A percentile compares a stretch with the other conserved stretches of the same genome.
Conservation (phyloP, 2,329 filamentous ascomycete species). For the Beauveria scarabaeidicola region DNA sequence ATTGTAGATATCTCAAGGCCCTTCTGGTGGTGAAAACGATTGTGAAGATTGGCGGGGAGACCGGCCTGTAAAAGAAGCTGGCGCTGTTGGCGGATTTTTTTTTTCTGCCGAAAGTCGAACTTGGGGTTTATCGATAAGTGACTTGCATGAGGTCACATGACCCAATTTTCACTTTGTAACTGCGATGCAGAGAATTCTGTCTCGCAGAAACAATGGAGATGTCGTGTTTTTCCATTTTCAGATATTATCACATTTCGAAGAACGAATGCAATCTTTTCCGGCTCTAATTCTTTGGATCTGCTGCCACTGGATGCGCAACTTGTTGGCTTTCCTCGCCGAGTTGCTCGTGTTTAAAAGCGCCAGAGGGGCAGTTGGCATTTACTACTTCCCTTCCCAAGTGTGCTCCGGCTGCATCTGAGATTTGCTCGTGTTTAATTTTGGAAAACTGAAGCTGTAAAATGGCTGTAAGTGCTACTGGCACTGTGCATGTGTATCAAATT, state of each 20-base stretch:
- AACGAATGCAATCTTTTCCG: background rate
- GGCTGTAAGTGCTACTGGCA: slow-evolving; percentile 15
- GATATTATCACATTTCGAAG: background rate
- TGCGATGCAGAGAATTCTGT: background rate
- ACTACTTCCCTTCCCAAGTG: too few species aligned
- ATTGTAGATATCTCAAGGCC: slow-evolving; percentile 35
- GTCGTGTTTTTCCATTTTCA: too few species aligned
- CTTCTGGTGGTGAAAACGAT: background rate
- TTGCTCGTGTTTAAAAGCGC: background rate
- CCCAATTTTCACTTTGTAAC: background rate
- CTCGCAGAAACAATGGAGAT: background rate
- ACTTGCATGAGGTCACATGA: background rate
- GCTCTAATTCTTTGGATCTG: background rate
- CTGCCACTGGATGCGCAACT: background rate
- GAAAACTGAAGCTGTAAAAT: background rate
- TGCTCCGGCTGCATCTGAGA: too few species aligned
- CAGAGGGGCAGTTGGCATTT: background rate
- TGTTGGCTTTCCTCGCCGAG: background rate
- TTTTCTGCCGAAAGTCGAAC: slow-evolving; percentile 2
- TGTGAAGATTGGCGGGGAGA: slow-evolving; percentile 1
- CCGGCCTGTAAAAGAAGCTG: background rate
- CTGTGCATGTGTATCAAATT: background rate
- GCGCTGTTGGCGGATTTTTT: slow-evolving; percentile 2
- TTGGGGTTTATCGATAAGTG: slow-evolving; percentile 7
- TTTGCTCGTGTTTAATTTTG: background rate